Percentiles rank a stretch among this genome's conserved stretches.
These are phyloP conservation scores for Ceratocystis destructans DNA, from an alignment of 2,329 filamentous ascomycete species.

Conservation along the genomic window DNA sequence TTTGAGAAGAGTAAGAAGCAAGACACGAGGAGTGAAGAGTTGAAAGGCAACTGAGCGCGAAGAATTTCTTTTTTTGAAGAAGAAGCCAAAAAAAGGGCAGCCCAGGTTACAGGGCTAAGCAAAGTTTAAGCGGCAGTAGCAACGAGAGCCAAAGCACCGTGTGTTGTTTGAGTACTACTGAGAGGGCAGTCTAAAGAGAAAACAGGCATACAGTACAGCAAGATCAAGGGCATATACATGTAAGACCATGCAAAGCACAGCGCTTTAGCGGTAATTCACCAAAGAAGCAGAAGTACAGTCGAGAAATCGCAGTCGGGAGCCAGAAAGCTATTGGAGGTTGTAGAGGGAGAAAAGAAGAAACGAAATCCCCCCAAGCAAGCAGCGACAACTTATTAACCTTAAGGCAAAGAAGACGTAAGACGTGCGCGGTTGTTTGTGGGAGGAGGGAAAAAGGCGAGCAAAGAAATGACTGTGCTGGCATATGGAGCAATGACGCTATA, in stretches of 20 bases:
- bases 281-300: not conserved
- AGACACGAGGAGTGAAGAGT: slow-evolving; percentile 2
- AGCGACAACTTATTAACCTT: not conserved
- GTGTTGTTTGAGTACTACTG: not conserved
- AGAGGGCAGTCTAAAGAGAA: not conserved
- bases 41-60: not conserved
- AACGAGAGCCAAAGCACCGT: not conserved
- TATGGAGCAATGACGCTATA: slow-evolving; percentile 5
- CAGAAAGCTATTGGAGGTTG: not conserved
- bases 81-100: not conserved
- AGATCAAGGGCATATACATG: slow-evolving; percentile 11
- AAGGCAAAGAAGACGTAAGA: not conserved
- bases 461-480: slow-evolving; percentile 7
- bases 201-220: slow-evolving; percentile 4
- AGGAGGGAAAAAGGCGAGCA: not conserved
- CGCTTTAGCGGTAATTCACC: too few species aligned
- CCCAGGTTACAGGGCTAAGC: not conserved
- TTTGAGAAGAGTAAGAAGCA: slow-evolving; percentile 11
- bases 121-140: not conserved
- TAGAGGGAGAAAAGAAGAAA: not conserved
- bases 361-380: not conserved
- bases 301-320: not conserved
- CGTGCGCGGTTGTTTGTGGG: too few species aligned
- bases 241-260: slow-evolving; percentile 11
- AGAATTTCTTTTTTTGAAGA: not conserved